Conservation (phyloP, 2,329 filamentous ascomycete genomes). For the Chaetomiaceae sp. region DNA sequence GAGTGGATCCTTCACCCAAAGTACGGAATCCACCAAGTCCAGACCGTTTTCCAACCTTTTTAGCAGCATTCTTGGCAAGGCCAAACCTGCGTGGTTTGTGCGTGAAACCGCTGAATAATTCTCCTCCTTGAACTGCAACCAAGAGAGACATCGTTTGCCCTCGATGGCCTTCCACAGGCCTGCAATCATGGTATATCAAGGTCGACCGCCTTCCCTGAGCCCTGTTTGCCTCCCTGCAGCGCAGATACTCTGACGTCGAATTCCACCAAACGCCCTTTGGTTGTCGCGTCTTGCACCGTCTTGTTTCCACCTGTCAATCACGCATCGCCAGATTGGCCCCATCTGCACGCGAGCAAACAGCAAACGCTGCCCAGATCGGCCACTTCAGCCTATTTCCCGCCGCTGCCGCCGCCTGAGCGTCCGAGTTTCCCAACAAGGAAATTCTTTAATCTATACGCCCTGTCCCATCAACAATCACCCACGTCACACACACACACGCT, state of each 20-base stretch:
- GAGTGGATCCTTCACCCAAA: no score
- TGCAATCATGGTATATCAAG: no score
- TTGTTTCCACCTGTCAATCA: background rate
- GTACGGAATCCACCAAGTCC: no score
- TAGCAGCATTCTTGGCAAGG: background rate
- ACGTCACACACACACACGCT: slow-evolving; percentile 4
- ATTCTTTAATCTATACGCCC: slow-evolving; percentile 17
- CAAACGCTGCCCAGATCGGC: slow-evolving; percentile 5
- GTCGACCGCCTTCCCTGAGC: no score
- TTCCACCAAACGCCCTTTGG: no score
- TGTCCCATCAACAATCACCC: slow-evolving; percentile 12
- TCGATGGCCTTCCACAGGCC: no score
- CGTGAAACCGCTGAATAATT: slow-evolving; percentile 23
- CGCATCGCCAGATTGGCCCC: background rate
- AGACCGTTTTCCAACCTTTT: no score
- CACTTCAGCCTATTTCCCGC: slow-evolving; percentile 26
- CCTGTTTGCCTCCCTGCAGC: background rate
- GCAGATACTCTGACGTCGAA: no score
- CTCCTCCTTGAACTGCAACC: background rate
- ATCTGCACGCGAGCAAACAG: background rate
- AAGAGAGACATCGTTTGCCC: background rate
- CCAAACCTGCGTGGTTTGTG: slow-evolving; percentile 25
- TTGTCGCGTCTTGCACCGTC: background rate
- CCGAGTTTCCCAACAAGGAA: slow-evolving; percentile 24
- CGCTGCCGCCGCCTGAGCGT: slow-evolving; percentile 12